These are phyloP conservation scores for Leccinum rimulosum DNA, from an alignment of 768 basidiomycete genomes.

Conservation along the genomic window DNA sequence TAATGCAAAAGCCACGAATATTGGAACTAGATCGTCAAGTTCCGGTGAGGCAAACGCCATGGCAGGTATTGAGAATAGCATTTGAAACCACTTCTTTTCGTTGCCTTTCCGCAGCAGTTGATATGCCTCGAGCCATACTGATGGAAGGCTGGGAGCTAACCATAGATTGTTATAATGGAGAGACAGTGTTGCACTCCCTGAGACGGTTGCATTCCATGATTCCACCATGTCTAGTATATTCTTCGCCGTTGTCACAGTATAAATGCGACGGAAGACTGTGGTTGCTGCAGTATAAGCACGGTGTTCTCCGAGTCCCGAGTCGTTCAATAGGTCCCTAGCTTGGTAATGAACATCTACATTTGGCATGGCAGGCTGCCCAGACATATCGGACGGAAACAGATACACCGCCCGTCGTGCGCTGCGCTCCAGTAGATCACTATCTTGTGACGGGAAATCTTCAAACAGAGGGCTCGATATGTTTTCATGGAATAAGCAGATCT, in stretches of 20 bases:
- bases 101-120: conserved; percentile 16
- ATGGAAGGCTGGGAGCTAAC: conserved; percentile 18
- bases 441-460: background rate
- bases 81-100: background rate
- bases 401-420: conserved; percentile 7
- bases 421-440: conserved; percentile 14
- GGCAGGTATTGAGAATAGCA: background rate
- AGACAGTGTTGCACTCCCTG: background rate
- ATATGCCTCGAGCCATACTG: conserved; percentile 28
- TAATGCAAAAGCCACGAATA: conserved; percentile 27
- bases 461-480: background rate
- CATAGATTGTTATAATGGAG: conserved; percentile 24
- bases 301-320: conserved; percentile 3
- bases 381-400: conserved; percentile 11
- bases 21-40: background rate
- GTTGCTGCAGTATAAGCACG: conserved; percentile 5
- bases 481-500: conserved; percentile 9
- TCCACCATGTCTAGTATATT: background rate
- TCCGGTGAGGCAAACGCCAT: background rate
- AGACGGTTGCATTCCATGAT: background rate
- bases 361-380: background rate
- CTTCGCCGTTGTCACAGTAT: background rate
- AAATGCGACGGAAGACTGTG: background rate
- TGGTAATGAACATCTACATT: conserved; percentile 9
- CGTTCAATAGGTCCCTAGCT: conserved; percentile 3